Percentiles rank a stretch among this genome's conserved stretches.
These are phyloP conservation scores for Calonectria crousiana DNA, from an alignment of 2,329 filamentous ascomycete species.

Conservation along the genomic window DNA sequence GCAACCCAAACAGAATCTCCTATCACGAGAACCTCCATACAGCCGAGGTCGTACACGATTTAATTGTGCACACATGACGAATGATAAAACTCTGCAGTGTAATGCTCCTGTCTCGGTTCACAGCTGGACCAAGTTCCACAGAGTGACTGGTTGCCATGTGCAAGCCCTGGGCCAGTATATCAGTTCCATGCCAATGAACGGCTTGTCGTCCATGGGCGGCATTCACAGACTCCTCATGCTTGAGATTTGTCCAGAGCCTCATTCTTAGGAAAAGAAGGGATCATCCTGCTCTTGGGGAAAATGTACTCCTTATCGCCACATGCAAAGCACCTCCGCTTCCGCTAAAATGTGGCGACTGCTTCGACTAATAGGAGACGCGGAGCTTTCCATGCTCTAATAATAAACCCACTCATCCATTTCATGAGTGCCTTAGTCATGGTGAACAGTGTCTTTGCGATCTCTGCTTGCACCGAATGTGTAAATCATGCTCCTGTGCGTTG, in stretches of 20 bases:
- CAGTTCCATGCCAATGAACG: not conserved
- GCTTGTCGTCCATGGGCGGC: too few species aligned
- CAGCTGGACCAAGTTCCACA: not conserved
- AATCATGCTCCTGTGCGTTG: not conserved
- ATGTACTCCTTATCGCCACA: not conserved
- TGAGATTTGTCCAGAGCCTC: not conserved
- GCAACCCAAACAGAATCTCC: not conserved
- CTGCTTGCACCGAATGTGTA: not conserved
- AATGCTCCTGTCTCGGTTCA: not conserved
- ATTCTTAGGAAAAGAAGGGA: not conserved
- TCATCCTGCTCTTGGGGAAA: not conserved
- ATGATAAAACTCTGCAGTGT: not conserved
- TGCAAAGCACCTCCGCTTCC: not conserved
- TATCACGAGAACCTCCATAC: not conserved
- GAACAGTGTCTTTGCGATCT: not conserved
- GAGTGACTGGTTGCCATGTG: not conserved
- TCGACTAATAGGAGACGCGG: not conserved
- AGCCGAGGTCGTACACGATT: not conserved
- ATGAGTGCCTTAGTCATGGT: not conserved
- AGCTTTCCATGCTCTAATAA: not conserved
- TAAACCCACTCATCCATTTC: not conserved
- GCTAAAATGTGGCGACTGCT: not conserved
- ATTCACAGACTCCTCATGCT: not conserved
- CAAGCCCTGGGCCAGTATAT: not conserved
- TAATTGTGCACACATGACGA: not conserved